Base-by-base conservation (phyloP, 768 basidiomycete genomes). In the Suillus clintonianus region DNA sequence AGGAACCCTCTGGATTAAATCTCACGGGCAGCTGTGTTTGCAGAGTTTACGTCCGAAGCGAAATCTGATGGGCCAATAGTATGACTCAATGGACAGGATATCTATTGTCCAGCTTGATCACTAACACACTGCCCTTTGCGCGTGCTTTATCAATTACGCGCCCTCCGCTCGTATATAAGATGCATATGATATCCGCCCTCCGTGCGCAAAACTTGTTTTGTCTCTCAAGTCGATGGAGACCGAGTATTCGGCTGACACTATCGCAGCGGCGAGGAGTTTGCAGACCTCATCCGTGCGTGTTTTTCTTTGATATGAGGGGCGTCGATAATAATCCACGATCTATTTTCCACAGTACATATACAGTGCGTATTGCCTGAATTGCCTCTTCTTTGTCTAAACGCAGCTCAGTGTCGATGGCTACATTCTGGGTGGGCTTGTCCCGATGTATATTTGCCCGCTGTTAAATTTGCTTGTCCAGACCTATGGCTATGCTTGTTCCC, bases 201-300 rank as follows among this genome's bases (percentile, higher is more conserved):
- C n/a, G 34, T 22, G n/a, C 53, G 3, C 10, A 19, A 27, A 30
- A 9, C 50, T 15, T 19, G 50, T 30, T 51, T 51, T 51, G 7
- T 17, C 50, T 24, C 47, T 48, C 50, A 13, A 48, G 22, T n/a
- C n/a, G 22, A 54, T 54, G 53, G 53, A 54, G n/a, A n/a, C 32
- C 5, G 19, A 54, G 5, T 34, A 36, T 54, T 36, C 34, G 34
- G 32, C 53, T 36, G 53, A 32, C 4, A 9, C 5, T 36, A 3
- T 54, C 53, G n/a, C n/a, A 54, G 34, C 53, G n/a, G 17, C 53
- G n/a, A 54, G 11, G 53, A 54, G 53, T 54, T n/a, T 54, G 19
- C 53, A 36, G 34, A 36, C 6, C 2, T 32, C 32, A 4, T 22
- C 32, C 13, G 53, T 54, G n/a, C 32, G 53, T 36, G 3, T 14